Conservation (phyloP, 2,329 filamentous ascomycete genomes). For the Ophiostoma sp. region DNA sequence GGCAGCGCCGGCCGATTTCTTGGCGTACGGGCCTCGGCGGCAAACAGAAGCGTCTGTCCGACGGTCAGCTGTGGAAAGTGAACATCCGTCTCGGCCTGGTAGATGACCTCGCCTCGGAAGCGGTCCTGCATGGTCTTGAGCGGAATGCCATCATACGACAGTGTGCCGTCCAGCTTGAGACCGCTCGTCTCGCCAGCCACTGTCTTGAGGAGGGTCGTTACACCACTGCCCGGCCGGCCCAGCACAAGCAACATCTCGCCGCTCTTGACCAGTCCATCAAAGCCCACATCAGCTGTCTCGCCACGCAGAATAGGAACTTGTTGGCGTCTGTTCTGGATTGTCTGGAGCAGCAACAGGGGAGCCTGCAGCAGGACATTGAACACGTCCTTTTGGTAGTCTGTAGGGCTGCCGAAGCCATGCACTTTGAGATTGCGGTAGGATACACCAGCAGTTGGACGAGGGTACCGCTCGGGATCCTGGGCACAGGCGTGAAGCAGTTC, state of each 20-base stretch:
- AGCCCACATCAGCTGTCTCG: conserved; percentile 27
- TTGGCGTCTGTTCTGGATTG: conserved; percentile 48
- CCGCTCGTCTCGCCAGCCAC: conserved; percentile 63
- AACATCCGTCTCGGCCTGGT: conserved; percentile 77
- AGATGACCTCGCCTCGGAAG: conserved; percentile 41
- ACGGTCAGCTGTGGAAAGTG: conserved; percentile 74
- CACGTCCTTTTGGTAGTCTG: conserved; percentile 65
- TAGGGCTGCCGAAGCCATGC: conserved; percentile 59
- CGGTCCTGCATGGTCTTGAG: conserved; percentile 34
- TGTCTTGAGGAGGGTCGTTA: conserved; percentile 53
- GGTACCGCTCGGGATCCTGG: conserved; percentile 29
- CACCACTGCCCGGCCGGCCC: conserved; percentile 53
- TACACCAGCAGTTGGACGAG: conserved; percentile 48
- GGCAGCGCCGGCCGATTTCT: conserved; percentile 45
- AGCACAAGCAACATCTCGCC: conserved; percentile 55
- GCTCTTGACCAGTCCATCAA: conserved; percentile 44
- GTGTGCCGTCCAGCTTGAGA: conserved; percentile 35
- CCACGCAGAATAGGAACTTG: conserved; percentile 51
- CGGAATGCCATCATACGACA: conserved; percentile 24
- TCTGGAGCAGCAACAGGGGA: conserved; percentile 38
- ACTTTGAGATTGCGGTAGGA: conserved; percentile 63
- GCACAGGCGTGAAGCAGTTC: conserved; percentile 40
- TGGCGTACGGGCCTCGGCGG: conserved; percentile 63
- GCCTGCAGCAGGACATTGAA: conserved; percentile 53
- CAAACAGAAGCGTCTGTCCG: conserved; percentile 73